Evolutionary conservation across 768 basidiomycete species (phyloP), one percentile per base, ranked within the genome.

Genomic region (Dacryopinax spathularia): DNA sequence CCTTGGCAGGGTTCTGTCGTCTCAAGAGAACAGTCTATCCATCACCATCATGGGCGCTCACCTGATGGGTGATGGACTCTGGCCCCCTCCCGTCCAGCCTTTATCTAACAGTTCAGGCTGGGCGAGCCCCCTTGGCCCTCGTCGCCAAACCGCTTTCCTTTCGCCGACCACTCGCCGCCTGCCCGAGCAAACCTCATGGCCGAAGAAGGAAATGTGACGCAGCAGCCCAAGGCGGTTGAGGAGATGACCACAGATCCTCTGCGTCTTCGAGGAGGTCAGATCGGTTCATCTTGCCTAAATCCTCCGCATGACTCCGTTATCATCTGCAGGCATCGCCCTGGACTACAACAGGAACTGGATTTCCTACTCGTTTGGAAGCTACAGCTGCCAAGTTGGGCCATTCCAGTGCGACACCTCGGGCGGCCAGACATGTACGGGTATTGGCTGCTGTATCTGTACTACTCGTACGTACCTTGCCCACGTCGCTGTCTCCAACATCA

Each of bases 381-480:
- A 56, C 29, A 27, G 6, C 13, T 56, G 48, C 48, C 48, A 56
- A 29, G 48, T 56, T 18, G 48, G 48, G 48, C 48, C 48, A 13
- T 56, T 56, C 48, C 48, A 56, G 48, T 56, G 48, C 48, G 48
- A 56, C 48, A 56, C 48, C 48, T 56, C 48, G 48, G 48, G 48
- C 29, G 48, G 48, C 25, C 48, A 56, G 48, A 56, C 10, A 3
- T 3, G 25, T 7, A 27, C 13, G 5, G 48, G 48, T 29, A 56
- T 56, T 29, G 22, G 13, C 25, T 56, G 48, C 48, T 56, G 48
- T 20, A 29, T 56, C 9, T 56, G 48, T 29, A 56, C 48, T 9
- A 56, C 48, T 2, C 48, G 48, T 56, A 29, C 13, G 48, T 56
- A 13, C 25, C 9, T 29, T 29, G 25, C 18, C 18, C 48, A 9